phyloP scores from a whole-genome alignment of 2,329 filamentous ascomycete genomes.

The Pezicula carpinea region DNA sequence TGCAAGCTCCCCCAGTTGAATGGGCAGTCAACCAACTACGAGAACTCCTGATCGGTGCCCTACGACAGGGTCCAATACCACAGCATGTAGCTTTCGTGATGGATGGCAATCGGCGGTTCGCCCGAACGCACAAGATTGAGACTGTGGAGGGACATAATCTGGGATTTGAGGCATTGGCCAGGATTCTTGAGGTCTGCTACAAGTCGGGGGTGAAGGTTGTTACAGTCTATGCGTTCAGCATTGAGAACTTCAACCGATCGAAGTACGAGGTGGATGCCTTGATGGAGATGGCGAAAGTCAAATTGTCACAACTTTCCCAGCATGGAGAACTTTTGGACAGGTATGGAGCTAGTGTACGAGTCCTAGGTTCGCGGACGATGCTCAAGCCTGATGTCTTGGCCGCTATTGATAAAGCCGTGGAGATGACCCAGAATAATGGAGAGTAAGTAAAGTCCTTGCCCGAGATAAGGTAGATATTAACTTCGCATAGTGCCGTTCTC shows the following conservation, averaged over 20 bases:
- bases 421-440: constrained; percentile 82
- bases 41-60: constrained; percentile 80
- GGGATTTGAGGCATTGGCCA: constrained; percentile 90
- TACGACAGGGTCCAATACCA: constrained; percentile 87
- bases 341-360: constrained; percentile 82
- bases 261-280: constrained; percentile 95
- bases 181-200: constrained; percentile 97
- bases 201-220: constrained; percentile 95
- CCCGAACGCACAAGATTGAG: constrained; percentile 85
- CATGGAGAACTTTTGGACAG: constrained; percentile 90
- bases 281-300: constrained; percentile 97
- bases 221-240: constrained; percentile 97
- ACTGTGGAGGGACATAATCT: constrained; percentile 94
- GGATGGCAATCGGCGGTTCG: constrained; percentile 96
- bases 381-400: constrained; percentile 84
- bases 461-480: constrained; percentile 7
- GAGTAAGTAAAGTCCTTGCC: constrained; percentile 44
- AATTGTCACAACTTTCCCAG: constrained; percentile 84
- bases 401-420: constrained; percentile 79
- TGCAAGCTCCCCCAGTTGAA: constrained; percentile 86
- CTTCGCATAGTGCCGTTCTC: constrained; percentile 51
- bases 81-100: constrained; percentile 99
- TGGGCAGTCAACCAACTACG: constrained; percentile 77
- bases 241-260: constrained; percentile 97
- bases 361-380: constrained; percentile 79